These are phyloP conservation scores for Platanus orientalis DNA, from an alignment of 164 flowering plant species.

Conservation along the genomic window DNA sequence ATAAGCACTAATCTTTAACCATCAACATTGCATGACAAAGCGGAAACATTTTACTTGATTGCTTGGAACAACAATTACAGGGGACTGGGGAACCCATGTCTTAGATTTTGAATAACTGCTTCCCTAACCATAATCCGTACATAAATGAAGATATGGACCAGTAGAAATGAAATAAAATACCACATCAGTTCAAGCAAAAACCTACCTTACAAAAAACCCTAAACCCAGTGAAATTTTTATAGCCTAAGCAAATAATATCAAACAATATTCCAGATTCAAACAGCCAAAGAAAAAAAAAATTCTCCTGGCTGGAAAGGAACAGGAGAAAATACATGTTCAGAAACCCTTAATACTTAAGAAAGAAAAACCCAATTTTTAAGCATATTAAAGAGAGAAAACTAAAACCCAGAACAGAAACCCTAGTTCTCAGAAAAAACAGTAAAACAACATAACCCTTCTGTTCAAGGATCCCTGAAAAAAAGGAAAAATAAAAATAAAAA, in stretches of 20 bases:
- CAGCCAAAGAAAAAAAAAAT: too few relatives aligned
- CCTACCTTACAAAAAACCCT: not conserved
- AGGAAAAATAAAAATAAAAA: not conserved
- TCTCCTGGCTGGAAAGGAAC: too few relatives aligned
- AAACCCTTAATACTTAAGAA: too few relatives aligned
- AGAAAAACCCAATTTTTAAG: too few relatives aligned
- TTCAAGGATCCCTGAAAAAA: slow-evolving; percentile 2
- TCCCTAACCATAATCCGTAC: too few relatives aligned
- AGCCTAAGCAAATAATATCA: not conserved
- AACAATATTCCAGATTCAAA: not conserved
- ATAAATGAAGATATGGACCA: too few relatives aligned
- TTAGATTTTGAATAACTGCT: too few relatives aligned
- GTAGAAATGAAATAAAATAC: not conserved
- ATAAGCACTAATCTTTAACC: not conserved
- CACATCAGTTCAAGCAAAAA: not conserved
- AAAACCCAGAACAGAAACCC: not conserved
- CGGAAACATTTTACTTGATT: not conserved
- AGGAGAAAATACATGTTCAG: too few relatives aligned
- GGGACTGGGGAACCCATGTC: too few relatives aligned
- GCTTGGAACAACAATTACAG: not conserved
- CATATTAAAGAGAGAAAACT: not conserved
- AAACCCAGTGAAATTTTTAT: not conserved
- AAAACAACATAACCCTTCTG: not conserved
- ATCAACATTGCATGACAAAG: too few relatives aligned
- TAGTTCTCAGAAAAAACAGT: not conserved